These are phyloP conservation scores for Heracleum sosnowskyi DNA, from an alignment of 129 eudicot species.

Conservation along the genomic window DNA sequence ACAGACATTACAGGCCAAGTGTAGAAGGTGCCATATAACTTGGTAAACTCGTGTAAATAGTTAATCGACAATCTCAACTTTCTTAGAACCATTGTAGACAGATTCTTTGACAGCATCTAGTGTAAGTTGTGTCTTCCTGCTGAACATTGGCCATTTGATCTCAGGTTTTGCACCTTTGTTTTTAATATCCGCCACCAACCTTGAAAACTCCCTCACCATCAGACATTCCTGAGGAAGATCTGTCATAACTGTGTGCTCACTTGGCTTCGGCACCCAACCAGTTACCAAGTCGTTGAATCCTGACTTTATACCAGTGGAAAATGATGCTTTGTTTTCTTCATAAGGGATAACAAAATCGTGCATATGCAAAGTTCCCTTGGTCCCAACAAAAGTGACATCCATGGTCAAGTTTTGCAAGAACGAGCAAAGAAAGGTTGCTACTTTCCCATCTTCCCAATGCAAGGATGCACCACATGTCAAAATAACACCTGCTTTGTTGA, in stretches of 20 bases:
- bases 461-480: constrained; percentile 53
- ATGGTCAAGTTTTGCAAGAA: constrained; percentile 49
- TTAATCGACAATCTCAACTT: constrained; percentile 39
- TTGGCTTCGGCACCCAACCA: constrained; percentile 44
- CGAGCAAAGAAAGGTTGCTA: constrained; percentile 62
- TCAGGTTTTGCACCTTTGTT: constrained; percentile 35
- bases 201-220: constrained; percentile 46
- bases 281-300: constrained; percentile 31
- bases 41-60: not conserved
- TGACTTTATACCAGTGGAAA: constrained; percentile 22
- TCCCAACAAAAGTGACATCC: constrained; percentile 42
- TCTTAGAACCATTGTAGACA: constrained; percentile 35
- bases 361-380: constrained; percentile 48
- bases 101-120: constrained; percentile 71
- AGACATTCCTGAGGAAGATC: constrained; percentile 69
- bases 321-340: constrained; percentile 45
- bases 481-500: constrained; percentile 50
- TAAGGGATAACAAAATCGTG: constrained; percentile 54
- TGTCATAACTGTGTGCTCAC: constrained; percentile 34
- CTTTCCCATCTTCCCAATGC: constrained; percentile 53
- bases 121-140: constrained; percentile 60
- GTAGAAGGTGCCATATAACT: not conserved
- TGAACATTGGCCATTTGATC: constrained; percentile 47
- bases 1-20: not conserved
- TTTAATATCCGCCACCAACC: constrained; percentile 43